Evolutionary conservation across 345 rosid species (phyloP).

Genomic region (Eucalyptus caleyi): DNA sequence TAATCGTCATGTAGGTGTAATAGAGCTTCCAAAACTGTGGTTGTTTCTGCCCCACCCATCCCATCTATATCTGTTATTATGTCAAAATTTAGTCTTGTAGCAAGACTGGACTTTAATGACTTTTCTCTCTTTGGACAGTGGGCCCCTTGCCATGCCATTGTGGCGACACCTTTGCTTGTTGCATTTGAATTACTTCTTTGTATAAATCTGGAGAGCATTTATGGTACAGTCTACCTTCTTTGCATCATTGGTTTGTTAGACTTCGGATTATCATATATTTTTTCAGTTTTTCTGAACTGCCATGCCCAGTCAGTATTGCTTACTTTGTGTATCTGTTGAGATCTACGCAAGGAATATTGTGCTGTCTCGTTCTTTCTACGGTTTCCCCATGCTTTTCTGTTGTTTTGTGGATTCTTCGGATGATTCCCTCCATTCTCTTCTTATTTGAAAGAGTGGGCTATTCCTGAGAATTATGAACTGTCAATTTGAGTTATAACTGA

Average conservation of each 20-base stretch:
- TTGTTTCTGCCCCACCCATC: background rate
- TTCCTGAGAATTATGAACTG: background rate
- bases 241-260: background rate
- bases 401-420: background rate
- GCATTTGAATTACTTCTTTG: constrained; percentile 96
- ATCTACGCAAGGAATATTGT: background rate
- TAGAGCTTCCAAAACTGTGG: background rate
- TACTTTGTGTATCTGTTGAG: background rate
- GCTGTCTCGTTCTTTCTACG: background rate
- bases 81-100: background rate
- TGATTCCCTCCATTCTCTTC: background rate
- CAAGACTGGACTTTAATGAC: background rate
- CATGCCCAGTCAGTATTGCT: background rate
- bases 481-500: background rate
- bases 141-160: constrained; percentile 99
- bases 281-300: background rate
- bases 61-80: background rate
- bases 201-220: constrained; percentile 75
- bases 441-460: background rate
- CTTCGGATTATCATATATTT: background rate
- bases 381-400: background rate
- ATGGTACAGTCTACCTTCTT: constrained; percentile 29
- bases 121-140: constrained; percentile 43
- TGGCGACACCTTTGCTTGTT: constrained; percentile 82
- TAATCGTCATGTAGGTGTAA: constrained; percentile 66